phyloP scores from a whole-genome alignment of 1,284 basidiomycete species.

The Mycosarcoma maydis region DNA sequence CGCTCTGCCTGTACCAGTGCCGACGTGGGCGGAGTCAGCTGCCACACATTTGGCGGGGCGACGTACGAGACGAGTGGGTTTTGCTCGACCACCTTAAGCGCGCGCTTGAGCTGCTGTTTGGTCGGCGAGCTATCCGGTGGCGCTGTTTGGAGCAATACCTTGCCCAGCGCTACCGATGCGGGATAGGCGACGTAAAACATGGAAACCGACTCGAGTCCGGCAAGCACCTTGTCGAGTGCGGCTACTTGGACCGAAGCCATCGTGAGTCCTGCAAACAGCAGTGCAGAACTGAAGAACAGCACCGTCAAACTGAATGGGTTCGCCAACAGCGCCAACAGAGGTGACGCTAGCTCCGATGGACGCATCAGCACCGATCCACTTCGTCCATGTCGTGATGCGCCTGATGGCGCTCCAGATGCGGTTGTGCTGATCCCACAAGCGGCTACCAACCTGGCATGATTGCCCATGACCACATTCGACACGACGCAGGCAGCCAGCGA shows the following conservation, averaged over 20 bases:
- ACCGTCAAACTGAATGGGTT: slow-evolving; percentile 65
- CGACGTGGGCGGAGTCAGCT: slow-evolving; percentile 61
- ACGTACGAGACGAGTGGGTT: slow-evolving; percentile 58
- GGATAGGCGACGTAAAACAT: slow-evolving; percentile 64
- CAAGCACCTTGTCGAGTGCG: slow-evolving; percentile 65
- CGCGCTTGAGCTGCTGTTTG: slow-evolving; percentile 46
- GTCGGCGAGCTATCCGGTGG: slow-evolving; percentile 28
- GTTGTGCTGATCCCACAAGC: slow-evolving; percentile 63
- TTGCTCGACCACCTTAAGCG: slow-evolving; percentile 55
- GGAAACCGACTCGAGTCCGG: slow-evolving; percentile 58
- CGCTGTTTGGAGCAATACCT: slow-evolving; percentile 62
- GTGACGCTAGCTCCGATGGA: slow-evolving; percentile 45
- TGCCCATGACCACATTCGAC: slow-evolving; percentile 57
- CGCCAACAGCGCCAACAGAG: slow-evolving; percentile 51
- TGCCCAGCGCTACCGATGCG: slow-evolving; percentile 58
- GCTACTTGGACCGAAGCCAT: slow-evolving; percentile 61
- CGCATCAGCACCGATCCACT: slow-evolving; percentile 53
- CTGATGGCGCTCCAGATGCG: slow-evolving; percentile 36
- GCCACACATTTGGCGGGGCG: slow-evolving; percentile 59
- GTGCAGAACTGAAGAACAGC: slow-evolving; percentile 59
- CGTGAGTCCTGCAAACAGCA: slow-evolving; percentile 52
- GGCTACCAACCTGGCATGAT: slow-evolving; percentile 59
- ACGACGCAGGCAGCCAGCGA: slow-evolving; percentile 49
- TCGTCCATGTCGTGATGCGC: slow-evolving; percentile 40
- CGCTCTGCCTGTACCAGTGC: slow-evolving; percentile 36